Base-by-base conservation (phyloP, 2,329 filamentous ascomycete genomes). In the Claviceps maximensis region DNA sequence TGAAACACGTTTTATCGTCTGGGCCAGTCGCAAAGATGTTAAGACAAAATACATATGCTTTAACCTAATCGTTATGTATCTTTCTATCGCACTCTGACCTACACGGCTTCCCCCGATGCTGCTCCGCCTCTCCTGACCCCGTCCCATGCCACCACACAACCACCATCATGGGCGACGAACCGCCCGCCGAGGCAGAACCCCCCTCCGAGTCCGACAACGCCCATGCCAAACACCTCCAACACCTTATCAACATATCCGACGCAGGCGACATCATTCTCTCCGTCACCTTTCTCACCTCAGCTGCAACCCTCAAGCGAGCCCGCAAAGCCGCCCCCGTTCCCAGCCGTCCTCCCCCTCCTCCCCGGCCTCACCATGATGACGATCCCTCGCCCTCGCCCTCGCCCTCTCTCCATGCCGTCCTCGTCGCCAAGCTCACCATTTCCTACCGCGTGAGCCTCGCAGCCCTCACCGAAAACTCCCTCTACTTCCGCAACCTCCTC, bases 401-500 rank as follows among this genome's bases (percentile, higher is more conserved):
- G n/a, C n/a, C n/a, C n/a, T n/a, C n/a, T n/a, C n/a, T n/a, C 27
- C 53, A 58, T 21, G 58, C 62, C 27, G 29, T 33, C 10, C 62
- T 60, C 47, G 71, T 70, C 57, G 62, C 70, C 47, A 67, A 58
- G 49, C 60, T 71, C 31, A 67, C 68, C 23, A 63, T 73, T 36
- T 70, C 73, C 13, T 89, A 83, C 61, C 76, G 84, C 27, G 83
- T 86, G 45, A 74, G 76, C 50, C 69, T 82, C 1, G 69, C 69
- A 13, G 69, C 69, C 0, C 71, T 89, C 36, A 78, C 74, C 65
- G 71, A 72, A 56, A 74, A 79, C 56, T 89, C 85, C 5, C 78
- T 77, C 53, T 89, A 88, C 65, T 89, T 89, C 63, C 74, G 74
- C 53, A 80, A 79, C 53, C 74, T 89, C 17, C 73, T 89, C 2